Evolutionary conservation across 371 early-diverging fungal species (phyloP).

Genomic region (Circinella minor): DNA sequence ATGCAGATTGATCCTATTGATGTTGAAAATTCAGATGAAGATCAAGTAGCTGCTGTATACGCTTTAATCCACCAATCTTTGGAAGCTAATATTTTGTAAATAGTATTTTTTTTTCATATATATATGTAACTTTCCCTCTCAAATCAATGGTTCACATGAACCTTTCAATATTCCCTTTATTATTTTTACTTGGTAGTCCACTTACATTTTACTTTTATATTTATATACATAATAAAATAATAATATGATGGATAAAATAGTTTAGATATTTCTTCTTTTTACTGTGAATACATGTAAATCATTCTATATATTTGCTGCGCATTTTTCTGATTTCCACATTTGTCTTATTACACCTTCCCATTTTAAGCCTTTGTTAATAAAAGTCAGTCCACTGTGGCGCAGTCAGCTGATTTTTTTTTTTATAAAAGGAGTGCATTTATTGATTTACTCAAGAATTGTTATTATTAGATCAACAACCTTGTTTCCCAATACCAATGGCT

Average conservation of each 20-base stretch:
- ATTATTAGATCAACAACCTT: neutral
- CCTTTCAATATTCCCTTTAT: no score
- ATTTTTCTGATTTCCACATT: no score
- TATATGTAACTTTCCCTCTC: neutral
- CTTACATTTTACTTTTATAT: neutral
- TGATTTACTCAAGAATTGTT: no score
- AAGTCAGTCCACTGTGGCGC: no score
- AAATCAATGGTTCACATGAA: no score
- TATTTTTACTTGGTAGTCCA: no score
- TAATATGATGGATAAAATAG: neutral
- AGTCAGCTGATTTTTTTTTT: no score
- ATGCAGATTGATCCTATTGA: neutral
- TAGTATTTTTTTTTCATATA: constrained; percentile 5
- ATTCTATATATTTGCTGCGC: no score
- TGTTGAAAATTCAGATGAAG: neutral
- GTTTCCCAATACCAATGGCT: neutral
- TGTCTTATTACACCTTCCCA: no score
- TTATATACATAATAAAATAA: neutral
- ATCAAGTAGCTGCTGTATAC: constrained; percentile 2
- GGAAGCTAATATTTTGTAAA: constrained; percentile 19
- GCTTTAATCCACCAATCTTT: constrained; percentile 14
- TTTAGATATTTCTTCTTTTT: neutral
- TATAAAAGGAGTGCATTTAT: no score
- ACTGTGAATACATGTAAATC: no score
- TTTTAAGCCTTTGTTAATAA: no score